Percentiles rank a stretch among this genome's conserved stretches.
phyloP scores from a whole-genome alignment of 345 rosid genomes.

The Syzygium oleosum region DNA sequence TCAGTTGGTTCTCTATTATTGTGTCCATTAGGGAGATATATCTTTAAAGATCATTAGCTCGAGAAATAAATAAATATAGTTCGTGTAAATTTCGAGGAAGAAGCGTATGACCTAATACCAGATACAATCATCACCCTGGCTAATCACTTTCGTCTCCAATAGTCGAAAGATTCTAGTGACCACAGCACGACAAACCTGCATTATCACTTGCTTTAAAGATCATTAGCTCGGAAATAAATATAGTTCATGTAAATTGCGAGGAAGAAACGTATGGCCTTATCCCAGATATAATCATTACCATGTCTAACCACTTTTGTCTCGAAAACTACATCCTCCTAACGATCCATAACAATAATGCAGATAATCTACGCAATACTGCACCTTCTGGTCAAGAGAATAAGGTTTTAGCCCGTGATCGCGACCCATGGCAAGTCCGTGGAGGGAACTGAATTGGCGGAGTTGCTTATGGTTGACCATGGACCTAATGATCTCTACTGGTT shows the following conservation, averaged over 20 bases:
- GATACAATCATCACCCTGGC: not conserved
- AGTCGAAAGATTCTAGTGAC: too few species aligned
- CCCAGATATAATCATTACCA: not conserved
- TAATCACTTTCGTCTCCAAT: not conserved
- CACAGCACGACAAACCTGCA: too few species aligned
- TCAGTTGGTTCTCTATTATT: not conserved
- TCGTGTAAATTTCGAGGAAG: not conserved
- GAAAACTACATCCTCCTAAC: not conserved
- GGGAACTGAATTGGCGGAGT: not conserved
- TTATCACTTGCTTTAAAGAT: too few species aligned
- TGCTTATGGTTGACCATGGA: not conserved
- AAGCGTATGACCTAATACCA: not conserved
- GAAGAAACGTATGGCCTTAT: not conserved
- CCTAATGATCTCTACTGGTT: not conserved
- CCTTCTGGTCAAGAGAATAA: not conserved
- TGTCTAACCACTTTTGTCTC: not conserved
- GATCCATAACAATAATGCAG: not conserved
- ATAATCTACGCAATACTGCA: not conserved
- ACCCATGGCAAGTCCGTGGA: not conserved
- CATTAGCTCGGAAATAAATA: not conserved
- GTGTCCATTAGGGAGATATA: not conserved
- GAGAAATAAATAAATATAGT: not conserved
- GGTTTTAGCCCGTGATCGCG: not conserved
- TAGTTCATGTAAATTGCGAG: not conserved
- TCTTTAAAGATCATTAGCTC: not conserved